Evolutionary conservation across 2,329 filamentous ascomycete species (phyloP), one percentile per base, ranked within the genome.

Genomic region (Nannizziopsis barbatae): DNA sequence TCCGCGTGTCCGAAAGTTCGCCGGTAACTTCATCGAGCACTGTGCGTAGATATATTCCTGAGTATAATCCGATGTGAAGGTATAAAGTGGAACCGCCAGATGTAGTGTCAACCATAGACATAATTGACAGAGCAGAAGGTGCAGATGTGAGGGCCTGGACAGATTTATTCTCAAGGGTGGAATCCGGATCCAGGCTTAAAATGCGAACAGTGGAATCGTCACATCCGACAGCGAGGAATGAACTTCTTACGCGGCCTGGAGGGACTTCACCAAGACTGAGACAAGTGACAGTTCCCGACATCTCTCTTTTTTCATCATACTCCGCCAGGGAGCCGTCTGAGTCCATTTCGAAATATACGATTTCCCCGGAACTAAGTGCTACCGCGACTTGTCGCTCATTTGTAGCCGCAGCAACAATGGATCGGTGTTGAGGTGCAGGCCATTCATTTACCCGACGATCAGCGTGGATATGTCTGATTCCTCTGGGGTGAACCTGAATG

Each of bases 291-390:
- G 89, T 95, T 40, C 88, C 90, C 46, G 85, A 88, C 84, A 98
- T 92, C 59, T 93, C 84, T 58, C 88, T 87, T 64, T 90, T 88
- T 60, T 96, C 89, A 55, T 96, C 85, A 56, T 95, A 95, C 68
- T 96, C 90, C 31, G 87, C 87, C 30, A 96, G 73, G 2, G 85
- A 85, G 27, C 89, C 89, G 65, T 96, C 90, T 0, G 80, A 77
- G 60, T 95, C 92, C 80, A 95, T 90, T 64, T 98, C 93, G 57
- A 98, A 98, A 62, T 96, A 98, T 37, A 95, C 86, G 54, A 98
- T 90, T 65, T 98, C 92, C 33, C 90, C 90, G 7, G 89, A 95
- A 62, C 89, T 96, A 20, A 99, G 73, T 1, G 92, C 92, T 43
- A 96, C 83, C 2, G 88, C 88, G 20, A 98, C 86, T 67, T 99